Base-by-base conservation (phyloP, 2,329 filamentous ascomycete genomes). In the Colletotrichum tabaci region DNA sequence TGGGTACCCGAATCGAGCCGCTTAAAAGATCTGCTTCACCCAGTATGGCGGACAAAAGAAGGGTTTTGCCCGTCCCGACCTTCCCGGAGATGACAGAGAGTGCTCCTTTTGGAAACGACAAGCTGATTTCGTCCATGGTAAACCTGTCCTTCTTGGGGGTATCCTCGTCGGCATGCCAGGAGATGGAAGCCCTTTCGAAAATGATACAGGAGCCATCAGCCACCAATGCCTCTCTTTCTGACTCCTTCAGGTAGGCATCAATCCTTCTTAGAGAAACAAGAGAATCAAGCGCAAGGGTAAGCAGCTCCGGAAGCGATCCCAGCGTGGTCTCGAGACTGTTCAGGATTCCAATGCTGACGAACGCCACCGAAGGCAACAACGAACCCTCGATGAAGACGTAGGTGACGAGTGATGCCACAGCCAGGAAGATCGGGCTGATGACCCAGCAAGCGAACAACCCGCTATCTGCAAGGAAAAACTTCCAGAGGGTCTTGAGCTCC, bases 51-150 rank as follows among this genome's bases (percentile, higher is more conserved):
- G 92, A 88, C 8, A 96, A 85, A 73, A 96, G 83, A 47, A 96
- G 82, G 79, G 91, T 94, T 82, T 96, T 96, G 16, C 94, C 94
- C 9, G 90, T 90, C 0, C 94, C 93, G 0, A 93, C 96, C 77
- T 92, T 92, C 0, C 93, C 93, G 3, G 92, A 93, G 44, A 96
- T 90, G 16, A 95, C 88, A 21, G 90, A 94, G 10, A 96, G 82
- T 75, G 93, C 90, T 21, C 90, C 88, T 18, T 84, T 80, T 0
- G 93, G 93, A 75, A 96, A 94, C 1, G 86, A 86, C 12, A 94
- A 77, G 73, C 88, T 89, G 58, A 95, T 76, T 74, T 92, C 85
- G 62, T 88, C 87, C 23, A 95, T 83, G 16, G 91, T 85, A 75
- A 94, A 95, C 44, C 89, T 84, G 64, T 90, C 87, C 50, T 88